A percentile compares a stretch with the other conserved stretches of the same genome.
Conservation (phyloP, 2,329 filamentous ascomycete genomes). For the Xylariaceae sp. region DNA sequence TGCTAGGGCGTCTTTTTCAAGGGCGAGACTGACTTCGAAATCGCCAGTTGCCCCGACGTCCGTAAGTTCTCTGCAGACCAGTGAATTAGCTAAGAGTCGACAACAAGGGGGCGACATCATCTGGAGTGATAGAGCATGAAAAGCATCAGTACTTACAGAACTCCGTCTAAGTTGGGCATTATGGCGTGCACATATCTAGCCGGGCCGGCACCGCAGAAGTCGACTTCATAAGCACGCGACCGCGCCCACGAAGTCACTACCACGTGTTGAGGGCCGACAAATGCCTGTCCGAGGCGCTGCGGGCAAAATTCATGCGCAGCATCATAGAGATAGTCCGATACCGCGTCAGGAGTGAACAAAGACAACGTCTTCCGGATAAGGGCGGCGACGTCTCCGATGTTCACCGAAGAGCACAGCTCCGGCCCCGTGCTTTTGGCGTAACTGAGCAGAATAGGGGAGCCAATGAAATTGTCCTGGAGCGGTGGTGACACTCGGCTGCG, state of each 20-base stretch:
- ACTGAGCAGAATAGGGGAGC: slow-evolving; percentile 40
- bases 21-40: slow-evolving; percentile 15
- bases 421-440: slow-evolving; percentile 29
- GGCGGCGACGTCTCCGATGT: slow-evolving; percentile 28
- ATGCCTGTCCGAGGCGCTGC: slow-evolving; percentile 45
- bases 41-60: slow-evolving; percentile 14
- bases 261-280: slow-evolving; percentile 38
- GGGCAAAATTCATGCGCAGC: slow-evolving; percentile 40
- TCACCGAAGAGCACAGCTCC: slow-evolving; percentile 6
- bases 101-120: not conserved
- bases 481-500: slow-evolving; percentile 37
- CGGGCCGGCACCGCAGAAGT: slow-evolving; percentile 36
- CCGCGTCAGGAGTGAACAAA: slow-evolving; percentile 34
- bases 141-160: slow-evolving; percentile 33
- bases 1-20: slow-evolving; percentile 16
- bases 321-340: slow-evolving; percentile 40
- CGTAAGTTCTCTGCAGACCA: slow-evolving; percentile 10
- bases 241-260: slow-evolving; percentile 43
- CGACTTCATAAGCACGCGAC: slow-evolving; percentile 36
- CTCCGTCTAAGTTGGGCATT: slow-evolving; percentile 40
- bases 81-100: not conserved
- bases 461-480: slow-evolving; percentile 38
- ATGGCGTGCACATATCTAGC: slow-evolving; percentile 37
- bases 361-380: slow-evolving; percentile 34
- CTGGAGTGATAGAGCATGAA: not conserved